Conservation (phyloP, 2,329 filamentous ascomycete genomes). For the Emericellopsis cladophorae region DNA sequence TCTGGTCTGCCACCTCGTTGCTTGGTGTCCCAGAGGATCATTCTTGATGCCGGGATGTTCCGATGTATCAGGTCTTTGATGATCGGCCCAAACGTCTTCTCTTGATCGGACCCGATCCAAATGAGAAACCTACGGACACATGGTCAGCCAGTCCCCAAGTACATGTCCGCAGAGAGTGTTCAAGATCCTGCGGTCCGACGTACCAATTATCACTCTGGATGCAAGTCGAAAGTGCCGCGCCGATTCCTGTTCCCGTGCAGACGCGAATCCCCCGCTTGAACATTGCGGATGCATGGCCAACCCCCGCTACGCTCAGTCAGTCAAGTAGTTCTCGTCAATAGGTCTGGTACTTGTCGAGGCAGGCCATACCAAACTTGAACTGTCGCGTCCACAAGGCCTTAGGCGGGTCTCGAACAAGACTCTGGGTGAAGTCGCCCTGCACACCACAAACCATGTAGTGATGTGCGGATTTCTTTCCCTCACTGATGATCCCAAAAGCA, state of each 20-base stretch:
- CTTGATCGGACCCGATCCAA: conserved; percentile 27
- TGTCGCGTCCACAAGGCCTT: conserved; percentile 25
- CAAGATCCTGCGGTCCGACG: not conserved
- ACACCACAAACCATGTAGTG: conserved; percentile 30
- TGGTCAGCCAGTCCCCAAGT: not conserved
- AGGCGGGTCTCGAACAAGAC: conserved; percentile 23
- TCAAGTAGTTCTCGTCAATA: not conserved
- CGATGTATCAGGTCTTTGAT: conserved; percentile 22
- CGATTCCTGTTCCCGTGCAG: conserved; percentile 26
- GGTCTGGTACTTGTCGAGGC: too few species aligned
- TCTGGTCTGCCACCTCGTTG: conserved; percentile 25
- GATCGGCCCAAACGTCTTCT: conserved; percentile 25
- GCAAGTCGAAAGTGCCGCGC: conserved; percentile 25
- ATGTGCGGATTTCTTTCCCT: conserved; percentile 18
- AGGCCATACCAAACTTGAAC: conserved; percentile 22
- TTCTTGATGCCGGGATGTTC: conserved; percentile 24
- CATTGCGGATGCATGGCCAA: conserved; percentile 27
- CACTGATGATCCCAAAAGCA: conserved; percentile 27
- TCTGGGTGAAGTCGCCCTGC: conserved; percentile 26
- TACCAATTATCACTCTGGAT: conserved; percentile 25
- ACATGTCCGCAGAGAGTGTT: not conserved
- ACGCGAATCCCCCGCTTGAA: conserved; percentile 27
- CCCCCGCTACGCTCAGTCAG: conserved; percentile 16
- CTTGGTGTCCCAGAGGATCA: conserved; percentile 28
- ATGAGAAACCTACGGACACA: conserved; percentile 21